Evolutionary conservation across 1,284 basidiomycete genomes (phyloP).

Genomic region (Puccinia coronata): DNA sequence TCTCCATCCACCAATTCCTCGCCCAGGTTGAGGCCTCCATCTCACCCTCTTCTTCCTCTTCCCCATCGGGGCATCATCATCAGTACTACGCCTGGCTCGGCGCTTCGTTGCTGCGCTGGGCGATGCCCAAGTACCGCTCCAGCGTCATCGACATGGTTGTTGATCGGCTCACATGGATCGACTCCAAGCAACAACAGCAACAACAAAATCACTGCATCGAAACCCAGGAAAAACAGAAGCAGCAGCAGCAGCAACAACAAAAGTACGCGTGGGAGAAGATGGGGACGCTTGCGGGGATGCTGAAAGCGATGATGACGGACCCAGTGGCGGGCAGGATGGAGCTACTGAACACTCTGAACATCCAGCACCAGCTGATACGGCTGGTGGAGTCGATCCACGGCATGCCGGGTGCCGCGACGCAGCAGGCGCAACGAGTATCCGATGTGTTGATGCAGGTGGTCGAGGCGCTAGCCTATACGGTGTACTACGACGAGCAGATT

Average conservation of each 20-base stretch:
- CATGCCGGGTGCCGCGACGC: background rate
- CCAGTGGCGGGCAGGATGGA: conserved; percentile 4
- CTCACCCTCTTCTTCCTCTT: background rate
- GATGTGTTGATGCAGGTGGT: conserved; percentile 10
- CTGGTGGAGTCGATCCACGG: conserved; percentile 5
- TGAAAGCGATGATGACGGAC: background rate
- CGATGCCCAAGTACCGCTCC: conserved; percentile 24
- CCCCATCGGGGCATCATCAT: background rate
- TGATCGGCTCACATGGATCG: conserved; percentile 7
- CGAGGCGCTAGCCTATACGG: background rate
- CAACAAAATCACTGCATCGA: too few species aligned
- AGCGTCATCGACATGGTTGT: conserved; percentile 39
- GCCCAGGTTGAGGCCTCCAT: conserved; percentile 2
- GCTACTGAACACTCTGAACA: conserved; percentile 27
- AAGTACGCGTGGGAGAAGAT: conserved; percentile 3
- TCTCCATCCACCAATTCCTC: conserved; percentile 1
- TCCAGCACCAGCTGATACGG: conserved; percentile 16
- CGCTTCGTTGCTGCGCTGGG: conserved; percentile 4
- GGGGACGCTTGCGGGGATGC: conserved; percentile 6
- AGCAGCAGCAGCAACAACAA: background rate
- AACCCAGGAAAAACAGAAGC: too few species aligned
- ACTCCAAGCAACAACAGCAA: background rate
- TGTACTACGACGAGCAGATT: conserved; percentile 29
- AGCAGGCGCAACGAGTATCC: background rate
- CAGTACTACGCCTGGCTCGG: too few species aligned